A percentile compares a stretch with the other conserved stretches of the same genome.
phyloP scores from a whole-genome alignment of 768 basidiomycete genomes.

The Rhodotorula babjevae region DNA sequence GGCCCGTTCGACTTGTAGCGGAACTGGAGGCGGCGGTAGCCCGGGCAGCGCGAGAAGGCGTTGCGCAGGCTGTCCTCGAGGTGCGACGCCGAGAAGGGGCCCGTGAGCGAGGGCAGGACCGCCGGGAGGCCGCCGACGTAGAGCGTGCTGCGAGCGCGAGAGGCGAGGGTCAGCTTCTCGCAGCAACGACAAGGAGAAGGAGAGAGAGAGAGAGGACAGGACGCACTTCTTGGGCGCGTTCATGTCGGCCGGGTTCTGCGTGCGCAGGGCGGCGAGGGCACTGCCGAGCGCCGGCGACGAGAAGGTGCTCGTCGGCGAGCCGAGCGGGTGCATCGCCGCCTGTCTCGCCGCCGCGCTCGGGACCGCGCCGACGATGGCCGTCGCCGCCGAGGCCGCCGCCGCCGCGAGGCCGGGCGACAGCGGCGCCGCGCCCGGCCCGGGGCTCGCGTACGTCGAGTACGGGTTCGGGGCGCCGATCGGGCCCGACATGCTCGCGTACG shows the following conservation, averaged over 20 bases:
- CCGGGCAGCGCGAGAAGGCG: constrained; percentile 70
- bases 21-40: constrained; percentile 88
- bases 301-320: background rate
- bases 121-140: constrained; percentile 98
- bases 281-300: background rate
- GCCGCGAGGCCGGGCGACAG: background rate
- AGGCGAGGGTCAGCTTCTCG: background rate
- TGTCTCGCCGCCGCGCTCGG: constrained; percentile 5
- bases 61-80: constrained; percentile 81
- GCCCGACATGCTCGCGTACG: background rate
- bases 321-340: background rate
- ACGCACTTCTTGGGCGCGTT: constrained; percentile 39
- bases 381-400: background rate
- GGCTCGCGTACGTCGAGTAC: constrained; percentile 1
- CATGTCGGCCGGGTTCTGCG: constrained; percentile 39
- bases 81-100: constrained; percentile 65
- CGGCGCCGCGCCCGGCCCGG: background rate
- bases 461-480: background rate
- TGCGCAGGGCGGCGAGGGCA: constrained; percentile 1
- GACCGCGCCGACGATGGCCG: too few relatives aligned
- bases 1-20: constrained; percentile 95
- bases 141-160: constrained; percentile 61
- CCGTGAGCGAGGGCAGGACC: constrained; percentile 40
- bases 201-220: too few relatives aligned
- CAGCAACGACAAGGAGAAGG: background rate